phyloP scores from a whole-genome alignment of 192 early-diverging fungal species.

The Gaertneriomyces sp. region DNA sequence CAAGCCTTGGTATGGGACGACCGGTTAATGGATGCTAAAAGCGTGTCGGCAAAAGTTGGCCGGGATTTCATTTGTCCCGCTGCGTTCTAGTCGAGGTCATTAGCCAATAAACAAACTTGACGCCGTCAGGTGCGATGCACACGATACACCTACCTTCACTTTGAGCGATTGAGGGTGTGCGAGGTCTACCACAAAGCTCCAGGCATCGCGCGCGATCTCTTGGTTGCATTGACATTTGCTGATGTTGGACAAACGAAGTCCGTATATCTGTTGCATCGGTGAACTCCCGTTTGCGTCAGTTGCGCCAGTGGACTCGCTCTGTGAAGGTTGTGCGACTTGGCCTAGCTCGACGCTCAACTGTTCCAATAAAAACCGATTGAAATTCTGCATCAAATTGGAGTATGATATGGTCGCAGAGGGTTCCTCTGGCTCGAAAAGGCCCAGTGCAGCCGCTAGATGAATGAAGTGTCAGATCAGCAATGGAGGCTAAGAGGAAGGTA shows the following conservation, averaged over 20 bases:
- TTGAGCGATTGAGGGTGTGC: conserved; percentile 49
- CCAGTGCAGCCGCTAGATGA: conserved; percentile 68
- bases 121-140: neutral
- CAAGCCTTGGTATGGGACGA: conserved; percentile 77
- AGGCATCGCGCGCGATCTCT: conserved; percentile 57
- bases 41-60: conserved; percentile 23
- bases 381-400: conserved; percentile 77
- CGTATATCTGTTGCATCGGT: conserved; percentile 57
- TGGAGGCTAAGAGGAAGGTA: neutral
- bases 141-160: conserved; percentile 30
- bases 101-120: too few relatives aligned
- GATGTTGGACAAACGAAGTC: conserved; percentile 56
- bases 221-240: conserved; percentile 70
- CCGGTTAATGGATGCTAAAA: conserved; percentile 50
- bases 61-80: too few relatives aligned
- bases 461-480: neutral
- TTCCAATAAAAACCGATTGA: conserved; percentile 87
- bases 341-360: conserved; percentile 75
- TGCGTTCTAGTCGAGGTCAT: too few relatives aligned
- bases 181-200: conserved; percentile 83
- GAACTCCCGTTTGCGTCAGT: neutral
- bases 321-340: neutral
- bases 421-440: conserved; percentile 82
- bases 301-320: too few relatives aligned
- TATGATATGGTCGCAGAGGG: conserved; percentile 58